These are phyloP conservation scores for Taphrina pruni DNA, from an alignment of 1,139 yeast genomes.

Conservation along the genomic window DNA sequence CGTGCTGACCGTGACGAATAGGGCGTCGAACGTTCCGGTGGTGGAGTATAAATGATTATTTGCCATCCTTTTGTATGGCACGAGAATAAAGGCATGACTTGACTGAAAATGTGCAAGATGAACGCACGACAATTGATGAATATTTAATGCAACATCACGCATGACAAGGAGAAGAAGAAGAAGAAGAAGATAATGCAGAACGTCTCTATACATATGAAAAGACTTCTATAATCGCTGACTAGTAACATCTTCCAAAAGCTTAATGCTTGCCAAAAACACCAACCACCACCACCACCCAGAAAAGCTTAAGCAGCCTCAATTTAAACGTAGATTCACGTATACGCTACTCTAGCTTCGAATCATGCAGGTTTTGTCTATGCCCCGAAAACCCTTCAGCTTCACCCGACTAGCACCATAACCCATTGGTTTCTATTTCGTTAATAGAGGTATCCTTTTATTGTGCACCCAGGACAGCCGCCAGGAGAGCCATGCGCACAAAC, in stretches of 20 bases:
- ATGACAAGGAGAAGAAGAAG: neutral
- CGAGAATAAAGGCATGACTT: no score
- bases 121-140: neutral
- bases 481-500: constrained; percentile 96
- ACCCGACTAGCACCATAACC: neutral
- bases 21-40: constrained; percentile 37
- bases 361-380: neutral
- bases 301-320: no score
- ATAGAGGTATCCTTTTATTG: neutral
- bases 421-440: no score
- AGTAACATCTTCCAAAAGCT: neutral
- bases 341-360: constrained; percentile 8
- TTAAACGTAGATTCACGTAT: neutral
- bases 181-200: no score
- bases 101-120: neutral
- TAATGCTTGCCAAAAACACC: neutral
- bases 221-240: neutral
- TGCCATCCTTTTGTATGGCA: no score
- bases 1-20: neutral
- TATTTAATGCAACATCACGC: neutral
- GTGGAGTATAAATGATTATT: constrained; percentile 20
- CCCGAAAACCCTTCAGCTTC: neutral
- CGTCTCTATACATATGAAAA: neutral
- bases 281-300: neutral
- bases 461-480: constrained; percentile 87